phyloP scores from a whole-genome alignment of 2,329 filamentous ascomycete genomes.

The Xylariomycetidae sp. region DNA sequence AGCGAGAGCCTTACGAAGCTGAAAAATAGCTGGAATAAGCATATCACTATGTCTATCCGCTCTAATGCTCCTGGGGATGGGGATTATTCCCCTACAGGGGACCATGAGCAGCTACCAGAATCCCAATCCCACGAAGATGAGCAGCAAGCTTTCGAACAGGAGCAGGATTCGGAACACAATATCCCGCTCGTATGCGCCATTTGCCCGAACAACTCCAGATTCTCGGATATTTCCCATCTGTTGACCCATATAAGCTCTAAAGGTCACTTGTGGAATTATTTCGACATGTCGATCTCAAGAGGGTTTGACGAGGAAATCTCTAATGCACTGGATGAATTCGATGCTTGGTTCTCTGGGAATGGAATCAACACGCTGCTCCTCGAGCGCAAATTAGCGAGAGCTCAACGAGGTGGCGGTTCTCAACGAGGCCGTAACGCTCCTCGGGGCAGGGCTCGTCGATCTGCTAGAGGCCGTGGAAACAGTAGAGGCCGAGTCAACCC shows the following conservation, averaged over 20 bases:
- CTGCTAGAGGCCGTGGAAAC: slow-evolving; percentile 8
- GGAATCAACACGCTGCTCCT: slow-evolving; percentile 69
- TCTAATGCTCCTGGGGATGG: no score
- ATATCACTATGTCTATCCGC: no score
- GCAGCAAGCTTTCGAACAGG: no score
- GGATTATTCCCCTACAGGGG: no score
- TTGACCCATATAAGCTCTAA: slow-evolving; percentile 92
- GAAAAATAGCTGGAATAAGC: no score
- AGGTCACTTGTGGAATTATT: slow-evolving; percentile 80
- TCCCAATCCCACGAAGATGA: no score
- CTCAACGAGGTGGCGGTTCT: slow-evolving; percentile 52
- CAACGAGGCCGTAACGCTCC: slow-evolving; percentile 19
- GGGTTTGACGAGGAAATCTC: slow-evolving; percentile 63
- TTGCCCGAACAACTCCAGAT: slow-evolving; percentile 73
- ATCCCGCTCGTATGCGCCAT: slow-evolving; percentile 77
- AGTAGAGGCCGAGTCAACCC: slow-evolving; percentile 14
- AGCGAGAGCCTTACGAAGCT: no score
- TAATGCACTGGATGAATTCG: slow-evolving; percentile 60
- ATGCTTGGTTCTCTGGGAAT: slow-evolving; percentile 72
- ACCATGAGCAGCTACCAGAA: no score
- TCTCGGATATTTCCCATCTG: slow-evolving; percentile 87
- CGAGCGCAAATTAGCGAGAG: slow-evolving; percentile 72
- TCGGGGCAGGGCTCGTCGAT: slow-evolving; percentile 10
- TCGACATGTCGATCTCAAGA: slow-evolving; percentile 72
- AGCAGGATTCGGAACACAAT: no score